Evolutionary conservation across 225 moss, liverwort and hornwort species (phyloP).

Genomic region (Takakia lepidozioides): DNA sequence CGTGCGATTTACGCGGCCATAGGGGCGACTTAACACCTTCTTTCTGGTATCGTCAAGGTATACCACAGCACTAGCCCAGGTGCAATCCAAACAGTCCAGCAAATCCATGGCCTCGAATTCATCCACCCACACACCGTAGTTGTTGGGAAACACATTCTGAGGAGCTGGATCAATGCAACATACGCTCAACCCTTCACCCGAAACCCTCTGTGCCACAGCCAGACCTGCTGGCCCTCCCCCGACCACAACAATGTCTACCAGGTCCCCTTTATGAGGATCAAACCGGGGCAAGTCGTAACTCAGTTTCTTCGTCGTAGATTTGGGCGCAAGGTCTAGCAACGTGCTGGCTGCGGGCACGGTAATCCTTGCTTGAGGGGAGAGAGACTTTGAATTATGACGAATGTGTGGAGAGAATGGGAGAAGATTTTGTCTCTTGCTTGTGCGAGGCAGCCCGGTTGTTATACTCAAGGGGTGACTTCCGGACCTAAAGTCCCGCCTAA

Average conservation of each 20-base stretch:
- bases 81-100: conserved; percentile 90
- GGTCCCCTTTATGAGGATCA: conserved; percentile 53
- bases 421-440: too few species aligned
- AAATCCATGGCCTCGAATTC: conserved; percentile 93
- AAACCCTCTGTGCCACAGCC: conserved; percentile 88
- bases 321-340: conserved; percentile 68
- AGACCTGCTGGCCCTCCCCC: conserved; percentile 91
- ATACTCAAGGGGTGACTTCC: too few species aligned
- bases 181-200: conserved; percentile 64
- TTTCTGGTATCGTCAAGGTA: conserved; percentile 52
- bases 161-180: conserved; percentile 93
- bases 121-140: conserved; percentile 98
- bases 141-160: conserved; percentile 90
- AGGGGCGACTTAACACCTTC: conserved; percentile 76
- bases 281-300: conserved; percentile 79
- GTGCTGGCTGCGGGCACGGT: too few species aligned
- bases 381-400: too few species aligned
- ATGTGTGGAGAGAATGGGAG: too few species aligned
- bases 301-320: conserved; percentile 42
- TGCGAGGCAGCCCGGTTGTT: too few species aligned
- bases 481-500: too few species aligned
- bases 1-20: conserved; percentile 79
- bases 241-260: conserved; percentile 81
- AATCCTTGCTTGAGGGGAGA: too few species aligned
- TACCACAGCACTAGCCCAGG: conserved; percentile 88